phyloP scores from a whole-genome alignment of 768 basidiomycete genomes.

The Gloeopeniophorella convolvens region DNA sequence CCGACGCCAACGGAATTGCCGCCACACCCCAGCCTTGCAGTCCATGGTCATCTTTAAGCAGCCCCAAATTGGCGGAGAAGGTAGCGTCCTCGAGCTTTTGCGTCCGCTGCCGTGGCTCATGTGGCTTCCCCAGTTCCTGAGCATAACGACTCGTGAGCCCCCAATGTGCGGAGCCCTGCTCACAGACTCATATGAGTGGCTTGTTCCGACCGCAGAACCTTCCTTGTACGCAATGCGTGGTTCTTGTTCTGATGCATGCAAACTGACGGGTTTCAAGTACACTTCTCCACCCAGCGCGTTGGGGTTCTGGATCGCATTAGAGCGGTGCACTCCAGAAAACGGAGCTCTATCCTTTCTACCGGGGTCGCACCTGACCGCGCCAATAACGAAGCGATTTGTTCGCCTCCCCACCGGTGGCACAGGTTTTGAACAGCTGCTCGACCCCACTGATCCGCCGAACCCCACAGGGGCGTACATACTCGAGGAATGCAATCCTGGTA shows the following conservation, averaged over 20 bases:
- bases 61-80: slow-evolving; percentile 86
- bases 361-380: slow-evolving; percentile 74
- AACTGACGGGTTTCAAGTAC: slow-evolving; percentile 46
- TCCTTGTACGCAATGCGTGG: slow-evolving; percentile 44
- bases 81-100: slow-evolving; percentile 33
- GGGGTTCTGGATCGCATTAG: slow-evolving; percentile 95
- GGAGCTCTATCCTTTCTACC: slow-evolving; percentile 87
- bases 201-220: slow-evolving; percentile 43
- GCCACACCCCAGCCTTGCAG: slow-evolving; percentile 55
- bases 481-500: slow-evolving; percentile 71
- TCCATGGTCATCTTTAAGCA: slow-evolving; percentile 98
- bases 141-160: slow-evolving; percentile 87
- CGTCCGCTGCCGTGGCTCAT: background rate
- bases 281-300: slow-evolving; percentile 88
- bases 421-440: slow-evolving; percentile 63
- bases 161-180: background rate
- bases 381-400: slow-evolving; percentile 81
- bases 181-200: background rate
- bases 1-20: slow-evolving; percentile 7
- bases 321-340: slow-evolving; percentile 75
- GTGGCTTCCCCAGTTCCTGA: slow-evolving; percentile 53
- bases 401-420: slow-evolving; percentile 73
- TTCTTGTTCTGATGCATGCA: slow-evolving; percentile 5
- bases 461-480: slow-evolving; percentile 50
- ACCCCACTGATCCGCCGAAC: slow-evolving; percentile 28